Evolutionary conservation across 345 rosid species (phyloP), one percentile per base, ranked within the genome.

Genomic region (Melastoma malabathricum): DNA sequence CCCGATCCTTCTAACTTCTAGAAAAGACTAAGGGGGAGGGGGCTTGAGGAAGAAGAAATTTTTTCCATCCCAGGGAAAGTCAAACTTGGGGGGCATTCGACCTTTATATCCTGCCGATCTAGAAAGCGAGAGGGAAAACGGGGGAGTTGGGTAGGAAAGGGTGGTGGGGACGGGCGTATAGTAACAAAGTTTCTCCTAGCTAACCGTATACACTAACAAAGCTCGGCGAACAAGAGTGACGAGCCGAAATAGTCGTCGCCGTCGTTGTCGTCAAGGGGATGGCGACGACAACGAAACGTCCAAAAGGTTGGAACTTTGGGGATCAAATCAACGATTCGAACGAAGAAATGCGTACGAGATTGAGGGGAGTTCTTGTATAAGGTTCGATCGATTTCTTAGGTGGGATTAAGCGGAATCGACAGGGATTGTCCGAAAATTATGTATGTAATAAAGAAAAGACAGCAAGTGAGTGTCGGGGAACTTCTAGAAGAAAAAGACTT

Each of bases 211-310:
- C n/a, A n/a, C n/a, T n/a, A n/a, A n/a, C n/a, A n/a, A n/a, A n/a
- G n/a, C n/a, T n/a, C n/a, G 25, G 25, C 25, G 2, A 22, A 47
- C 39, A 47, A 46, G 64, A 55, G 65, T 56, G 52, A 53, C 59
- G 16, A 9, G 52, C 50, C 59, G 16, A 9, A 34, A 34, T 43
- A 27, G 41, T 13, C 19, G 48, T 25, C 14, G 27, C 9, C 4
- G 18, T n/a, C 4, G 18, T 10, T 62, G 50, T 19, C 20, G 56
- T 54, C 41, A 34, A 34, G 41, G 41, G 41, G 41, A 29, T 58
- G 67, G 58, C 59, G 71, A 68, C 59, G 69, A 61, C 66, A 47
- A 47, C 47, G 4, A 20, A 22, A 22, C 25, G 2, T 22, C 25
- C 25, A 22, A 49, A 3, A 44, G 34, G 20, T 25, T 19, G 19